These are phyloP conservation scores for Penicillium cosmopolitanum DNA, from an alignment of 495 filamentous ascomycete species.

Conservation along the genomic window DNA sequence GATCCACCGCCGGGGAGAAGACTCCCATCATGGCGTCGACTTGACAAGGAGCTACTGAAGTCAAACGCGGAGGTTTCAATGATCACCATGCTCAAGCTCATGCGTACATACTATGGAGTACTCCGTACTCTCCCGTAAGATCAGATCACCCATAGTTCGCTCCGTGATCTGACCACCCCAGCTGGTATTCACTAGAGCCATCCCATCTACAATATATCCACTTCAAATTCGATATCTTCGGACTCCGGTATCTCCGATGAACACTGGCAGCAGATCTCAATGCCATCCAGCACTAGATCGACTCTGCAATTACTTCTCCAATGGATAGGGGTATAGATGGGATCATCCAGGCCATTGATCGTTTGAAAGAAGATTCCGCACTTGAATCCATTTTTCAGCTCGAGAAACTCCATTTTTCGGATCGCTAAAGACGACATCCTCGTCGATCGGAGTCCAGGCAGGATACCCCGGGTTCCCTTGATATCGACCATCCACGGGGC, in stretches of 20 bases:
- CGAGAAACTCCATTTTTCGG: slow-evolving; percentile 8
- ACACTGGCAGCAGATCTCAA: neutral
- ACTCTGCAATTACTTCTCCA: slow-evolving; percentile 4
- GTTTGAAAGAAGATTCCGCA: neutral
- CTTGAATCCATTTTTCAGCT: slow-evolving; percentile 3
- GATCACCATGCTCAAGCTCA: neutral
- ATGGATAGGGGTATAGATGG: slow-evolving; percentile 1
- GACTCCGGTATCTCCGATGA: neutral
- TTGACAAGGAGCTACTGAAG: neutral
- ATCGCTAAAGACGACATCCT: slow-evolving; percentile 3
- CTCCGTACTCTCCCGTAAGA: neutral
- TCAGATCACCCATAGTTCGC: neutral
- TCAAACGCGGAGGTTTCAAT: neutral
- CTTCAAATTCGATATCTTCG: neutral
- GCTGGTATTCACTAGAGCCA: neutral
- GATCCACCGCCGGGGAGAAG: neutral
- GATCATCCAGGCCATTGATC: neutral
- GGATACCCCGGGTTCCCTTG: neutral
- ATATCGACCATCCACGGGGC: neutral
- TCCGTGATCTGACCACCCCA: neutral
- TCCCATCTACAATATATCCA: neutral
- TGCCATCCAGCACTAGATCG: neutral
- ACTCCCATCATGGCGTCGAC: too few species aligned
- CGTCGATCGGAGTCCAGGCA: slow-evolving; percentile 6
- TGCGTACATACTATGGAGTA: too few species aligned